Percentiles rank a stretch among this genome's conserved stretches.
Conservation (phyloP, 1,139 yeast genomes). For the Candida mesenterica region DNA sequence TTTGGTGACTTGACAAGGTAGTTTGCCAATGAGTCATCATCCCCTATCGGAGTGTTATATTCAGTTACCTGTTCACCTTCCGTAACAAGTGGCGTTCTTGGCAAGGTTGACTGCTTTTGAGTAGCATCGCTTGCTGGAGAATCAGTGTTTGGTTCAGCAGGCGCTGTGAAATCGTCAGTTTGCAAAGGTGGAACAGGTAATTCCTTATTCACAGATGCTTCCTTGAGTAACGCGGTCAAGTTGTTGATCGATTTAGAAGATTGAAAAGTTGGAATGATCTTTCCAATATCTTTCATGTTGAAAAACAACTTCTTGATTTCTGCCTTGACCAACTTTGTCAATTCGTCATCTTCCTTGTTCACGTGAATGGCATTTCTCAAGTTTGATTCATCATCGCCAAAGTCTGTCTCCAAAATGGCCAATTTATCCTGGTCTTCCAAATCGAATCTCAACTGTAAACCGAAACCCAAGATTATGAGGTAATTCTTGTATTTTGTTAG, state of each 20-base stretch:
- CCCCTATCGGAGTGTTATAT: neutral
- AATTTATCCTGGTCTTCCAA: constrained; percentile 35
- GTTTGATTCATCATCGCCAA: constrained; percentile 13
- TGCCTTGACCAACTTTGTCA: constrained; percentile 34
- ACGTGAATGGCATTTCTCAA: constrained; percentile 1
- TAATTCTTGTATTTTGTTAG: constrained; percentile 47
- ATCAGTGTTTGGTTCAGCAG: neutral
- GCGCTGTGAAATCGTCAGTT: constrained; percentile 4
- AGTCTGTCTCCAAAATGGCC: constrained; percentile 9
- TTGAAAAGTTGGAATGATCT: constrained; percentile 39
- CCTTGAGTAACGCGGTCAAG: constrained; percentile 23
- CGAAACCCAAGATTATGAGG: constrained; percentile 46
- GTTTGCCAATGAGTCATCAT: constrained; percentile 15
- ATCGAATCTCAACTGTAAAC: constrained; percentile 47
- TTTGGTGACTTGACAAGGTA: constrained; percentile 45
- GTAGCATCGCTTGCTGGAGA: neutral
- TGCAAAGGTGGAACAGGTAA: constrained; percentile 5
- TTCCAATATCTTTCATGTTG: constrained; percentile 36
- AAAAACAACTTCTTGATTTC: constrained; percentile 39
- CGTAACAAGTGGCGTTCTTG: constrained; percentile 4
- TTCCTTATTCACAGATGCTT: constrained; percentile 10
- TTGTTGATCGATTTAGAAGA: constrained; percentile 33
- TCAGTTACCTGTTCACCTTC: constrained; percentile 3
- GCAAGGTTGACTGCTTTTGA: constrained; percentile 2
- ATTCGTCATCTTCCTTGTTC: constrained; percentile 25